These are phyloP conservation scores for Ogataea paraovalis DNA, from an alignment of 805 yeast species.

Conservation along the genomic window DNA sequence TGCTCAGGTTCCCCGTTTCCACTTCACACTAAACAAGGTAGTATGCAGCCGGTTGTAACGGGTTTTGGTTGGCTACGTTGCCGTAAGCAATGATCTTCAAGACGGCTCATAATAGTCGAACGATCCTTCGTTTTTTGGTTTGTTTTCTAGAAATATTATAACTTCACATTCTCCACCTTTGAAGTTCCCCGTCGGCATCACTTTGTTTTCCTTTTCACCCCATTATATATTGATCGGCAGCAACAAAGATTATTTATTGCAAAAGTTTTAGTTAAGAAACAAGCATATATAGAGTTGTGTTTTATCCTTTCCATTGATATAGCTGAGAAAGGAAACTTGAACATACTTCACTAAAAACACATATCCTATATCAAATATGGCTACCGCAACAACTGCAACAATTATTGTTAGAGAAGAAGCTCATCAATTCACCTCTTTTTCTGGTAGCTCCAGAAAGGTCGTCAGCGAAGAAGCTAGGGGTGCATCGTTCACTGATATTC, in stretches of 20 bases:
- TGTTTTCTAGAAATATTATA: neutral
- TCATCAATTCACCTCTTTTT: constrained; percentile 15
- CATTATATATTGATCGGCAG: neutral
- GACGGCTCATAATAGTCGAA: neutral
- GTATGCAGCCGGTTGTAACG: neutral
- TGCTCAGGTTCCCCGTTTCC: no score
- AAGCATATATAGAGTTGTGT: neutral
- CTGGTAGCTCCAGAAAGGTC: constrained; percentile 10
- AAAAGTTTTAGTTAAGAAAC: neutral
- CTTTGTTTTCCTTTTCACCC: neutral
- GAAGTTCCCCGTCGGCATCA: neutral
- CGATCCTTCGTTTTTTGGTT: neutral
- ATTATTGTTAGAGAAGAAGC: neutral
- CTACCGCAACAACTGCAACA: neutral
- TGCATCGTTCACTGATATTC: constrained; percentile 16
- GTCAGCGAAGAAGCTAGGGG: constrained; percentile 14
- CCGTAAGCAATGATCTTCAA: neutral
- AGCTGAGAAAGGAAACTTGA: no score
- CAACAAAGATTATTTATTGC: neutral
- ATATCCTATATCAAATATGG: neutral
- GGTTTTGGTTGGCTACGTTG: neutral
- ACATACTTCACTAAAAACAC: neutral
- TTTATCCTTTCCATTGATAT: neutral
- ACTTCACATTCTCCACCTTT: neutral
- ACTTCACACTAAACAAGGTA: no score